These are phyloP conservation scores for Vaccinium myrtillus DNA, from an alignment of 148 eudicot species.

Conservation along the genomic window DNA sequence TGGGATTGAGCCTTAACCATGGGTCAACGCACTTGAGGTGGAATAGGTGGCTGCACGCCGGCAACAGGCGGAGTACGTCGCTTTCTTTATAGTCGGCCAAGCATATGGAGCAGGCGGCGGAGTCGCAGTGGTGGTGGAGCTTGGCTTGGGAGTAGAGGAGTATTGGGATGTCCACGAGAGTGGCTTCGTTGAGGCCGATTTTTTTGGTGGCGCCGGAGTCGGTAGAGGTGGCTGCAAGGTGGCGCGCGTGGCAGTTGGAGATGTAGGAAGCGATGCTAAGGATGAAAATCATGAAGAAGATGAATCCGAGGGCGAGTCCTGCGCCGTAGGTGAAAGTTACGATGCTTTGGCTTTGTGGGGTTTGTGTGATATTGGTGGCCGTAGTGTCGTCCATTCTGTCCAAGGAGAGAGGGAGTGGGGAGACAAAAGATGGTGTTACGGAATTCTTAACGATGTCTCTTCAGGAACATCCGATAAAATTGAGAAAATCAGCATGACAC, in stretches of 20 bases:
- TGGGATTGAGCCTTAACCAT: conserved; percentile 37
- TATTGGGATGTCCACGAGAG: conserved; percentile 18
- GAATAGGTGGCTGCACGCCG: conserved; percentile 46
- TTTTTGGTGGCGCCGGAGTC: not conserved
- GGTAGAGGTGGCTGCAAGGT: not conserved
- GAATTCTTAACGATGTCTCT: too few species aligned
- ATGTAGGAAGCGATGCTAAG: conserved; percentile 23
- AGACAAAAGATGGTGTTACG: not conserved
- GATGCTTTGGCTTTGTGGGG: not conserved
- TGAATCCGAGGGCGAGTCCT: conserved; percentile 22
- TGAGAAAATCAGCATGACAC: too few species aligned
- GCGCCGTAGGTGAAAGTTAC: conserved; percentile 6
- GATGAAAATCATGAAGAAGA: conserved; percentile 19
- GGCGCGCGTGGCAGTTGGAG: conserved; percentile 3
- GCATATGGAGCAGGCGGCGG: conserved; percentile 39
- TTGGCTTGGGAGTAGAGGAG: conserved; percentile 24
- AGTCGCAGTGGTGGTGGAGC: not conserved
- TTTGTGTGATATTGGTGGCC: not conserved
- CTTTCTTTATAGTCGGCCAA: conserved; percentile 40
- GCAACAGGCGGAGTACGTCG: conserved; percentile 39
- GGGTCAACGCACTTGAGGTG: conserved; percentile 47
- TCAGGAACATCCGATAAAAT: too few species aligned
- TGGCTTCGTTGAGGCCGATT: conserved; percentile 34
- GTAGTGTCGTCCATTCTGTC: not conserved
- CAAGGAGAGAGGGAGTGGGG: not conserved